Percentiles rank a stretch among this genome's conserved stretches.
Evolutionary conservation across 2,329 filamentous ascomycete genomes (phyloP).

Genomic region (Fusarium nanum): DNA sequence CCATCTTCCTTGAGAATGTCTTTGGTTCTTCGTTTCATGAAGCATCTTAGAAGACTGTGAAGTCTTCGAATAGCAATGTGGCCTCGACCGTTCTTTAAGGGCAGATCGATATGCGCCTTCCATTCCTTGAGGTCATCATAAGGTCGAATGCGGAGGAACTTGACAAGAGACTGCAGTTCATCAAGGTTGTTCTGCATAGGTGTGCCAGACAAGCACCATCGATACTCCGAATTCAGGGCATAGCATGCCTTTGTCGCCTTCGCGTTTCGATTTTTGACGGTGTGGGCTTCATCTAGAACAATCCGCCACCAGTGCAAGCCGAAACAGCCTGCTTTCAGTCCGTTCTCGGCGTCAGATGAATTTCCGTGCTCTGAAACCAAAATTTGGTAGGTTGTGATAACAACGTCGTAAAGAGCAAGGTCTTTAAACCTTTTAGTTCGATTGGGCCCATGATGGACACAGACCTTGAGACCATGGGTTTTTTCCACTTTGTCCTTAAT

Average conservation of each 20-base stretch:
- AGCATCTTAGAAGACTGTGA: slow-evolving; percentile 86
- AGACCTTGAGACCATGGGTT: slow-evolving; percentile 79
- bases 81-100: slow-evolving; percentile 90
- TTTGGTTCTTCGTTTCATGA: slow-evolving; percentile 99
- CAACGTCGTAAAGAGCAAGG: slow-evolving; percentile 88
- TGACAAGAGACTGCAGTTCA: slow-evolving; percentile 92
- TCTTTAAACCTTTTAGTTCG: slow-evolving; percentile 83
- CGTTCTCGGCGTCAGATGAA: slow-evolving; percentile 69
- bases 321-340: slow-evolving; percentile 83
- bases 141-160: slow-evolving; percentile 90
- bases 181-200: slow-evolving; percentile 99
- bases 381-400: slow-evolving; percentile 97
- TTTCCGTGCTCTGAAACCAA: slow-evolving; percentile 89
- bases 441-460: slow-evolving; percentile 89
- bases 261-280: slow-evolving; percentile 97
- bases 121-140: slow-evolving; percentile 88
- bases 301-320: slow-evolving; percentile 94
- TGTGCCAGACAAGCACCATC: slow-evolving; percentile 96
- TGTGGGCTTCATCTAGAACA: slow-evolving; percentile 96
- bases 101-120: slow-evolving; percentile 90
- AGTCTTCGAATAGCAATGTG: slow-evolving; percentile 89
- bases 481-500: slow-evolving; percentile 83
- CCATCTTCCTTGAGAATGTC: slow-evolving; percentile 92
- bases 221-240: slow-evolving; percentile 84
- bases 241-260: slow-evolving; percentile 95